Conservation (phyloP, 768 basidiomycete genomes). For the Kwoniella bestiolae region DNA sequence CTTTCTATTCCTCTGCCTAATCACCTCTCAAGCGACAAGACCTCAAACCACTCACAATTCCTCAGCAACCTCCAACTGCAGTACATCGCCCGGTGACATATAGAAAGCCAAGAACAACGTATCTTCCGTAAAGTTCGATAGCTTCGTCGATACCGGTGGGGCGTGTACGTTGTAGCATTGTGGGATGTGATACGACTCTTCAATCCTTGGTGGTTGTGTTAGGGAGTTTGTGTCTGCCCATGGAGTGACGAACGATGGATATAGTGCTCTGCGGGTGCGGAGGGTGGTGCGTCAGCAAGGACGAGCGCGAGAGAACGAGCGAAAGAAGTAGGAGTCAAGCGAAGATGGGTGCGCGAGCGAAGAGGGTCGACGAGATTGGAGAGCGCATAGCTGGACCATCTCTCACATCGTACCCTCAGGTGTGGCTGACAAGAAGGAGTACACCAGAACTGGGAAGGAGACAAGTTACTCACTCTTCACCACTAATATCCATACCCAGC, state of each 20-base stretch:
- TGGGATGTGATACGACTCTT: slow-evolving; percentile 90
- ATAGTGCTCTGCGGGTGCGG: slow-evolving; percentile 68
- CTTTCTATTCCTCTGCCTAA: no score
- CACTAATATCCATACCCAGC: slow-evolving; percentile 87
- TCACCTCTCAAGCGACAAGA: no score
- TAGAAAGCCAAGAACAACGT: slow-evolving; percentile 99
- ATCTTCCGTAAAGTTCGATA: slow-evolving; percentile 78
- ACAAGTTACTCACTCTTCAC: slow-evolving; percentile 68
- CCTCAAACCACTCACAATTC: slow-evolving; percentile 92
- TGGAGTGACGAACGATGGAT: slow-evolving; percentile 92
- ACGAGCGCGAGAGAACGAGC: no score
- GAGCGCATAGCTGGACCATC: no score
- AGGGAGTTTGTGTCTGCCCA: slow-evolving; percentile 82
- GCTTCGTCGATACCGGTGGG: slow-evolving; percentile 66
- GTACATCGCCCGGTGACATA: slow-evolving; percentile 82
- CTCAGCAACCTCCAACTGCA: slow-evolving; percentile 86
- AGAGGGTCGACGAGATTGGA: no score
- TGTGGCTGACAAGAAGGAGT: no score
- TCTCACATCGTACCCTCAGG: no score
- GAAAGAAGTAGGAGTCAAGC: not conserved
- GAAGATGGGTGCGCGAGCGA: not conserved
- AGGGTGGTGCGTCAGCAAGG: not conserved
- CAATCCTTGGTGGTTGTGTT: slow-evolving; percentile 61
- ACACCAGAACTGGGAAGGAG: not conserved
- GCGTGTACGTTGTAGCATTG: slow-evolving; percentile 91